These are phyloP conservation scores for Leccinum arenicola DNA, from an alignment of 768 basidiomycete genomes.

Conservation along the genomic window DNA sequence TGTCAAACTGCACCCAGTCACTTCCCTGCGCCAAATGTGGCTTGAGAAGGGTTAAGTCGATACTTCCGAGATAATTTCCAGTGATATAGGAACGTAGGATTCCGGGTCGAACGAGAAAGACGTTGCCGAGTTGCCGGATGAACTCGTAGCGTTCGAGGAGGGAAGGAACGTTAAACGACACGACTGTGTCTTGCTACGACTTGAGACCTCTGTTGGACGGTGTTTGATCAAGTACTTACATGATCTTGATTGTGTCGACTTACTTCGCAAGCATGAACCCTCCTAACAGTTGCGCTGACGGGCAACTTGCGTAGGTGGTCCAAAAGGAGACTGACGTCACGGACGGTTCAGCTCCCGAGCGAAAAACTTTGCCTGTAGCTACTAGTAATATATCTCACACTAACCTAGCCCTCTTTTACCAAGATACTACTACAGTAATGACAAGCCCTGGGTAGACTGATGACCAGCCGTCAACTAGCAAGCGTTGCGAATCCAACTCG, in stretches of 20 bases:
- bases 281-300: constrained; percentile 82
- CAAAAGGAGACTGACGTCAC: constrained; percentile 64
- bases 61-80: constrained; percentile 88
- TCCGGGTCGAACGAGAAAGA: constrained; percentile 95
- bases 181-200: constrained; percentile 88
- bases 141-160: constrained; percentile 97
- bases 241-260: constrained; percentile 26
- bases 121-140: constrained; percentile 93
- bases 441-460: no score
- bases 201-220: constrained; percentile 75
- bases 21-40: constrained; percentile 89
- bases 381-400: no score
- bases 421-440: no score
- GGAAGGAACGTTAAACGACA: constrained; percentile 77
- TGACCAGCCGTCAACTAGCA: no score
- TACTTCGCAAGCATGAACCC: constrained; percentile 98
- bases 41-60: constrained; percentile 80
- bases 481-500: no score
- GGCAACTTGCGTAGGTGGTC: constrained; percentile 97
- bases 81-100: constrained; percentile 94
- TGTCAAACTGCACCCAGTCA: constrained; percentile 88
- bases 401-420: no score
- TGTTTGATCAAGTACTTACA: neutral
- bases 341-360: constrained; percentile 8
- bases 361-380: neutral